These are phyloP conservation scores for Cetraspora pellucida DNA, from an alignment of 192 early-diverging fungal species.

Conservation along the genomic window DNA sequence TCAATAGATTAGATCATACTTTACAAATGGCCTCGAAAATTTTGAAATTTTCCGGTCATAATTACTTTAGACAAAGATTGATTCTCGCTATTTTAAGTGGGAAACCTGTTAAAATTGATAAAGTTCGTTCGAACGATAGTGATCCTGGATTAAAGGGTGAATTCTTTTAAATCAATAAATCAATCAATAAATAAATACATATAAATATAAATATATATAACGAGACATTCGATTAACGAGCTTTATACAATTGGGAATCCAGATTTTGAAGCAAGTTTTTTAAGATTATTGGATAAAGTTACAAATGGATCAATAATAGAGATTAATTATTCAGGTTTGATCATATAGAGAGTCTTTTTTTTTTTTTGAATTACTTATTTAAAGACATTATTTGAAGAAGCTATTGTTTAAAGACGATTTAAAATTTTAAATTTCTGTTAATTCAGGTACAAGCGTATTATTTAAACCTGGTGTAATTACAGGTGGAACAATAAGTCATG, in stretches of 20 bases:
- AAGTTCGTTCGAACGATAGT: conserved; percentile 84
- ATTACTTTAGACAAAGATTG: conserved; percentile 86
- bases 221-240: not conserved
- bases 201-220: not conserved
- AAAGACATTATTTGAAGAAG: too few species aligned
- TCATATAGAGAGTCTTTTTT: not conserved
- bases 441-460: conserved; percentile 73
- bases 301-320: conserved; percentile 94
- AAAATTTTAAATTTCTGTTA: not conserved
- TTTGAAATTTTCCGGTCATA: conserved; percentile 77
- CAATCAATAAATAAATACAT: not conserved
- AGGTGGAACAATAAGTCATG: conserved; percentile 85
- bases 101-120: conserved; percentile 81
- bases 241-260: not conserved
- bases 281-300: conserved; percentile 88
- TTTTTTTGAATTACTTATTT: not conserved
- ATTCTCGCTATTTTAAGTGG: conserved; percentile 85
- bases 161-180: conserved; percentile 19
- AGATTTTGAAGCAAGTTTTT: conserved; percentile 92
- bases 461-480: conserved; percentile 88
- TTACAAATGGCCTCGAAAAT: conserved; percentile 30
- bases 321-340: conserved; percentile 87
- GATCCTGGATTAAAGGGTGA: conserved; percentile 83
- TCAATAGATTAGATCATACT: too few species aligned
- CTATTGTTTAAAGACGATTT: not conserved